Evolutionary conservation across 345 rosid genomes (phyloP).

Genomic region (Limnanthes douglasii): DNA sequence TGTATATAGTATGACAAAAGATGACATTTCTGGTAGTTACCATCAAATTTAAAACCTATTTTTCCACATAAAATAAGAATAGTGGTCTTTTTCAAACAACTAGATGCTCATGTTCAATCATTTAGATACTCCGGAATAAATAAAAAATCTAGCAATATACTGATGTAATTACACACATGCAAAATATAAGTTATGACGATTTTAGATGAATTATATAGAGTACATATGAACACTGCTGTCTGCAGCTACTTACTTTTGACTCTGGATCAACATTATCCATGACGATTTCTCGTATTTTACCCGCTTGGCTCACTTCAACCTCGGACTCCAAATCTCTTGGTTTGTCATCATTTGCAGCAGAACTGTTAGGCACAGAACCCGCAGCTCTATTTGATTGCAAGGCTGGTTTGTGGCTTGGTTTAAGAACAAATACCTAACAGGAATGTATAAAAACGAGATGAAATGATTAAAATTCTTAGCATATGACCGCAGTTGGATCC

Average conservation of each 20-base stretch:
- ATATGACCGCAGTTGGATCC: too few relatives aligned
- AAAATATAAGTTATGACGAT: too few relatives aligned
- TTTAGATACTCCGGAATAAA: too few relatives aligned
- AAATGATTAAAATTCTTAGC: background rate
- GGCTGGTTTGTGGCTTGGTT: conserved; percentile 90
- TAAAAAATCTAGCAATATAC: too few relatives aligned
- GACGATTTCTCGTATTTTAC: conserved; percentile 77
- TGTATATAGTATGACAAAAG: background rate
- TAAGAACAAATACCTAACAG: conserved; percentile 68
- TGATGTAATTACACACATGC: too few relatives aligned
- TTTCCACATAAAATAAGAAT: too few relatives aligned
- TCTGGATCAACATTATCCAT: conserved; percentile 52
- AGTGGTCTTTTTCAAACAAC: too few relatives aligned
- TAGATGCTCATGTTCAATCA: too few relatives aligned
- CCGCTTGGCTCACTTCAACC: conserved; percentile 59
- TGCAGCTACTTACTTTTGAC: too few relatives aligned
- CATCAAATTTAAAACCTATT: background rate
- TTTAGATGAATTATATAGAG: too few relatives aligned
- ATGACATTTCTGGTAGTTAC: background rate
- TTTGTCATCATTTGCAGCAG: conserved; percentile 55
- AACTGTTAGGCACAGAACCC: conserved; percentile 55
- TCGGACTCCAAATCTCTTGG: conserved; percentile 84
- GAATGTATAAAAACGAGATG: conserved; percentile 10
- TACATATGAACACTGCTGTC: too few relatives aligned
- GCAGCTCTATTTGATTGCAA: conserved; percentile 50